Evolutionary conservation across 495 filamentous ascomycete genomes (phyloP).

Genomic region (Neurospora sp.): DNA sequence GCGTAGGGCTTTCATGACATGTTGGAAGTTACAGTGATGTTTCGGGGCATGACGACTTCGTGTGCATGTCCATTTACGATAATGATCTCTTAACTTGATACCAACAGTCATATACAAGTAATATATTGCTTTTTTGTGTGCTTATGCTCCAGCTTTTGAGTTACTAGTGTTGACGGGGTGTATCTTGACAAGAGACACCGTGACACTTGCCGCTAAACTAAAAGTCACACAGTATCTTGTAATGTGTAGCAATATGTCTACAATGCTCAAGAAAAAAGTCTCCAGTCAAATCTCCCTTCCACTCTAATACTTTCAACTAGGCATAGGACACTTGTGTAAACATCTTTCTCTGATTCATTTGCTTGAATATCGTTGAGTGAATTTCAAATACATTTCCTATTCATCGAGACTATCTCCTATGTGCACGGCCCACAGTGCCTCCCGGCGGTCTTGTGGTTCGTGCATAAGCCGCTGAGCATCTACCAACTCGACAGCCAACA

Average conservation of each 20-base stretch:
- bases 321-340: not conserved
- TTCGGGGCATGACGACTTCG: not conserved
- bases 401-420: not conserved
- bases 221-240: too few species aligned
- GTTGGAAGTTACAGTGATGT: not conserved
- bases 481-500: not conserved
- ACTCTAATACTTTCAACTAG: not conserved
- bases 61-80: not conserved
- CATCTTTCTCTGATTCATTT: not conserved
- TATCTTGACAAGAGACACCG: too few species aligned
- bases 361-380: not conserved
- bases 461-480: not conserved
- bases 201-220: too few species aligned
- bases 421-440: not conserved
- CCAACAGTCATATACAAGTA: not conserved
- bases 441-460: not conserved
- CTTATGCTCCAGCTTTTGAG: not conserved
- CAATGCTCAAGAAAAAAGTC: too few species aligned
- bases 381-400: not conserved
- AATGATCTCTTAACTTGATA: not conserved
- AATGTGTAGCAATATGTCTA: too few species aligned
- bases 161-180: not conserved
- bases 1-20: not conserved
- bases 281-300: too few species aligned
- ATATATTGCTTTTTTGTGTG: not conserved